phyloP scores from a whole-genome alignment of 352 stramenopile species.

The Phytophthora capsici region DNA sequence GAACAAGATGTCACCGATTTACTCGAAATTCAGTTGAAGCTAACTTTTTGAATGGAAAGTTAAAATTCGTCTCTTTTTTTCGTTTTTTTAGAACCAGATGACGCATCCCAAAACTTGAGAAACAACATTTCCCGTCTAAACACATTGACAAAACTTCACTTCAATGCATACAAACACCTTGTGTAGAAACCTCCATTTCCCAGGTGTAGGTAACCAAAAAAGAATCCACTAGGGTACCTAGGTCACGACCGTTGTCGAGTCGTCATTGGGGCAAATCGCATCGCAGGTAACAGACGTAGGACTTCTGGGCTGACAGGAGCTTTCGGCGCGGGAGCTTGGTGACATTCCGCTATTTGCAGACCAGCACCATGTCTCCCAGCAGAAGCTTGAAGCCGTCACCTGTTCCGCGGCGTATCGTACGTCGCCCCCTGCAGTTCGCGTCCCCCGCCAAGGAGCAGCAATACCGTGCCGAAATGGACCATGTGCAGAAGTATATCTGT shows the following conservation, averaged over 20 bases:
- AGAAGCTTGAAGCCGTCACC: constrained; percentile 4
- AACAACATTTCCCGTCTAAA: neutral
- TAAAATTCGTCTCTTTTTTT: constrained; percentile 26
- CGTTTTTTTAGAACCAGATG: constrained; percentile 33
- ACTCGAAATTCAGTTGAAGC: constrained; percentile 3
- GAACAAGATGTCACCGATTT: constrained; percentile 17
- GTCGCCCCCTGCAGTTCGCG: constrained; percentile 41
- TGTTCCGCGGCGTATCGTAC: constrained; percentile 6
- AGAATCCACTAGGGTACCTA: constrained; percentile 41
- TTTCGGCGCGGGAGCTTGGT: neutral
- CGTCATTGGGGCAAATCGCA: constrained; percentile 17
- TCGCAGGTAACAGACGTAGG: constrained; percentile 36
- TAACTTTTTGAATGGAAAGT: constrained; percentile 9
- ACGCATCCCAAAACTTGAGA: neutral
- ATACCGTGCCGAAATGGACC: constrained; percentile 57
- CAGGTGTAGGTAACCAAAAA: constrained; percentile 36
- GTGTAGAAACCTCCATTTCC: neutral
- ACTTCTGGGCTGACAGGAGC: constrained; percentile 14
- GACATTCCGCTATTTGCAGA: constrained; percentile 38
- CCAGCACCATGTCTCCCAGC: constrained; percentile 18
- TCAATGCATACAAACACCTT: neutral
- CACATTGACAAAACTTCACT: neutral
- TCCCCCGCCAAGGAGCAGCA: constrained; percentile 44
- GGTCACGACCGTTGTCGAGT: constrained; percentile 25
- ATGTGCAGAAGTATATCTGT: constrained; percentile 59